Conservation (phyloP, 169 alveolate species). For the Plasmodium yoelii region DNA sequence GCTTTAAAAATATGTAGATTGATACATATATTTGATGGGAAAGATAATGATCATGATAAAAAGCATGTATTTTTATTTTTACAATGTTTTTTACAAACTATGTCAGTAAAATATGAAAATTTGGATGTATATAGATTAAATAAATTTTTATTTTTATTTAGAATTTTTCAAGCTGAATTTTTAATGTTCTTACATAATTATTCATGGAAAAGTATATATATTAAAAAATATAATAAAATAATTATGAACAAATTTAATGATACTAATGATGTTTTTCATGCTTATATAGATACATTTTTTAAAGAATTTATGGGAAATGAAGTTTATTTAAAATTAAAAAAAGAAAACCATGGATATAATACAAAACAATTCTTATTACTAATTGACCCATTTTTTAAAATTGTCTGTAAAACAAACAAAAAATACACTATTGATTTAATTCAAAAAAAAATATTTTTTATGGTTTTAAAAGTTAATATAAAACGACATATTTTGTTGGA, state of each 20-base stretch:
- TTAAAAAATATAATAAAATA: slow-evolving; percentile 46
- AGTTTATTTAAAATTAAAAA: slow-evolving; percentile 40
- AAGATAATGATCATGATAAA: slow-evolving; percentile 1
- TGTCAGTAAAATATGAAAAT: slow-evolving; percentile 49
- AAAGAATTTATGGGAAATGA: slow-evolving; percentile 54
- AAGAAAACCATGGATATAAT: slow-evolving; percentile 10
- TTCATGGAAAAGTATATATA: slow-evolving; percentile 31
- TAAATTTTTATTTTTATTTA: slow-evolving; percentile 46
- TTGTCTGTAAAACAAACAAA: slow-evolving; percentile 33
- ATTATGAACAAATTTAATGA: slow-evolving; percentile 32
- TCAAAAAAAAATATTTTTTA: slow-evolving; percentile 28
- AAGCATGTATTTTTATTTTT: slow-evolving; percentile 29
- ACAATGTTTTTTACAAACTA: slow-evolving; percentile 33
- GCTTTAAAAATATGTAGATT: slow-evolving; percentile 55
- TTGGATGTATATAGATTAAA: slow-evolving; percentile 47
- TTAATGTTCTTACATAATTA: slow-evolving; percentile 44
- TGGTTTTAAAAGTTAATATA: slow-evolving; percentile 23
- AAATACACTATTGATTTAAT: slow-evolving; percentile 32
- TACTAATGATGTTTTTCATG: slow-evolving; percentile 32
- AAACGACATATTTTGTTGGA: slow-evolving; percentile 6
- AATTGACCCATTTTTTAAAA: slow-evolving; percentile 54
- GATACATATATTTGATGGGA: slow-evolving; percentile 24
- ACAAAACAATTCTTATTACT: slow-evolving; percentile 44
- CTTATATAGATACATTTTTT: slow-evolving; percentile 52
- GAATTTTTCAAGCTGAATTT: slow-evolving; percentile 56